Base-by-base conservation (phyloP, 2,329 filamentous ascomycete genomes). In the Calonectria pseudoreteaudii region DNA sequence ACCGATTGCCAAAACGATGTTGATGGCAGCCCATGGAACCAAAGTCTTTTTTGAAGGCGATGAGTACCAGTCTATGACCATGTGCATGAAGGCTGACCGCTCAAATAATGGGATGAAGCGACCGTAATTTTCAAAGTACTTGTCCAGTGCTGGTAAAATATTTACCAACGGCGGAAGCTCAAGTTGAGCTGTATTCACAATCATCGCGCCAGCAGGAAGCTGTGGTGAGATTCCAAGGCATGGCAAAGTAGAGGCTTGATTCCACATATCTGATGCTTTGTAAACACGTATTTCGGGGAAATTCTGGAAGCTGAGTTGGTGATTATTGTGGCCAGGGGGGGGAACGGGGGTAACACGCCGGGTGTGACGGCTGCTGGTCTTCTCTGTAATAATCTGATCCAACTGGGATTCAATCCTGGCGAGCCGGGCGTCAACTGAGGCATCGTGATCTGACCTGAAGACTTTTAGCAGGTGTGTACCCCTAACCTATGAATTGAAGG, bases 1-100 rank as follows among this genome's bases (percentile, higher is more conserved):
- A 4, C 81, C 81, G 20, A 84, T 73, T 9, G 83, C 82, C 18
- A 84, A 76, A 10, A 81, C 81, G 28, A 82, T 74, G 31, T 83
- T 83, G 71, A 85, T 82, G 14, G 80, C 78, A 2, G 81, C 81
- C 77, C 80, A 82, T n/a, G 73, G 68, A 2, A 77, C 74, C 49
- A 68, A 73, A 30, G 70, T 67, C n/a, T 75, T 14, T 53, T 58
- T 30, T 44, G 68, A 18, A 53, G 71, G 62, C 11, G 73, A 65
- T 2, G 77, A 75, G 56, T 83, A 84, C 72, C 81, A 84, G 0
- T 80, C 77, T 3, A 79, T 77, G 16, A 84, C 41, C 75, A 82
- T 77, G 7, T 73, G 73, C 79, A 82, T 81, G 34, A 84, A 83
- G 2, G 75, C 79, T 5, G 74, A 71, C 53, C 80, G 79, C 50